Evolutionary conservation across 2,329 filamentous ascomycete species (phyloP).

Genomic region (Balansia obtecta): DNA sequence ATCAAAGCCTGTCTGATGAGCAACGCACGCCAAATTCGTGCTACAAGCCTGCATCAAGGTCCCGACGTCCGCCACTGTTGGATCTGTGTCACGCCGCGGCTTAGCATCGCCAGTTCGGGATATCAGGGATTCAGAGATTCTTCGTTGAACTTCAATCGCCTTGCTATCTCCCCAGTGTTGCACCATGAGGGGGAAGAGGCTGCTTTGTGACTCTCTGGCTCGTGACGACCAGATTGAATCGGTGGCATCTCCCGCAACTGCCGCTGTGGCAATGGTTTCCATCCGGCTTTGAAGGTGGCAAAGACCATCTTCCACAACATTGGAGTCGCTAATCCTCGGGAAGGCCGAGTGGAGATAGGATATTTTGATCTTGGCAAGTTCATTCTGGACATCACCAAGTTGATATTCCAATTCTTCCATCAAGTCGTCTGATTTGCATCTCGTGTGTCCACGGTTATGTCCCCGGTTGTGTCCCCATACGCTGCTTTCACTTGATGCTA

Average conservation of each 20-base stretch:
- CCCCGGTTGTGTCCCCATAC: slow-evolving; percentile 14
- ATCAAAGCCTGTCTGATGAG: not conserved
- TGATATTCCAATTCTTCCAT: slow-evolving; percentile 47
- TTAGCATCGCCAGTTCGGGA: not conserved
- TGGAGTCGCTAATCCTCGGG: slow-evolving; percentile 18
- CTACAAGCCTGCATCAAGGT: not conserved
- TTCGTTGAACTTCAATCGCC: slow-evolving; percentile 17
- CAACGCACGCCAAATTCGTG: not conserved
- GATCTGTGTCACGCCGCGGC: not conserved
- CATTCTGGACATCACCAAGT: slow-evolving; percentile 33
- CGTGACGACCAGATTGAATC: slow-evolving; percentile 40
- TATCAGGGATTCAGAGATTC: slow-evolving; percentile 6
- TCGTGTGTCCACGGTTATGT: slow-evolving; percentile 19
- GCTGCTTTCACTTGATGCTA: slow-evolving; percentile 13
- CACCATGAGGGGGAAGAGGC: slow-evolving; percentile 32
- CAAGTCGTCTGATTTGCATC: slow-evolving; percentile 38
- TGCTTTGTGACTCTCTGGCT: slow-evolving; percentile 21
- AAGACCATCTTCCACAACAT: slow-evolving; percentile 18
- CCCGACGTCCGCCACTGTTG: not conserved
- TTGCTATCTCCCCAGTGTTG: slow-evolving; percentile 35
- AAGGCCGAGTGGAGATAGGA: slow-evolving; percentile 47
- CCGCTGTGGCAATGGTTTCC: slow-evolving; percentile 38
- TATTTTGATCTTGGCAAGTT: slow-evolving; percentile 39
- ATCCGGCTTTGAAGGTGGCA: slow-evolving; percentile 33
- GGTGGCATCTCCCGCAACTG: slow-evolving; percentile 34